Evolutionary conservation across 345 rosid genomes (phyloP), one percentile per base, ranked within the genome.

Genomic region (Raphanus sativus): DNA sequence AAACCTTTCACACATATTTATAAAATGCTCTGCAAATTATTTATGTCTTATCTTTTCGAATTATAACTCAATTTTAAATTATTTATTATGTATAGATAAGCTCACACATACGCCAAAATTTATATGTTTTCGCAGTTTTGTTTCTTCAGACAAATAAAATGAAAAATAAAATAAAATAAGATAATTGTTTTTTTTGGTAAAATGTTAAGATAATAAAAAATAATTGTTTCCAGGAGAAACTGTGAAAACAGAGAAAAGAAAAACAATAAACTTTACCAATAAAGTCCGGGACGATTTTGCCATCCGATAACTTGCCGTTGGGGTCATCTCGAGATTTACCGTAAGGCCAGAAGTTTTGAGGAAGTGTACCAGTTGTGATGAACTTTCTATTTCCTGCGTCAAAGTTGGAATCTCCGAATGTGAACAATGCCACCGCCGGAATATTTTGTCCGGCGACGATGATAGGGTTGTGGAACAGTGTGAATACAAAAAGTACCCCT

Each of bases 271-370:
- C 63, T 25, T 25, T 68, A 73, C 84, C 84, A 9, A 81, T 59
- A 29, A 77, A 74, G 65, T 81, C 84, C 7, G 84, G 84, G 30
- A 77, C 73, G 12, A 81, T 70, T 12, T 25, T 68, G 29, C 84
- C 81, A 50, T 77, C 84, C 10, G 79, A 77, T 1, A 48, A 70
- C 24, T 76, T 54, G 21, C 84, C 79, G 10, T 56, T 78, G 6
- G 84, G 77, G 15, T 67, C 36, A 58, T 76, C 77, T 29, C 76
- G 50, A 8, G 83, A 70, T 68, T 71, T 76, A 15, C 83, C 80
- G 34, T 65, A 81, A 4, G 83, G 83, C 77, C 77, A 81, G 15
- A 12, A 56, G 59, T 6, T 62, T 52, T 75, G 79, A 28, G 78
- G 54, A 60, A 66, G 3, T 3, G 8, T 0, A 5, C 3, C 55